Base-by-base conservation (phyloP, 106 monocot species). In the Amphibolis antarctica region DNA sequence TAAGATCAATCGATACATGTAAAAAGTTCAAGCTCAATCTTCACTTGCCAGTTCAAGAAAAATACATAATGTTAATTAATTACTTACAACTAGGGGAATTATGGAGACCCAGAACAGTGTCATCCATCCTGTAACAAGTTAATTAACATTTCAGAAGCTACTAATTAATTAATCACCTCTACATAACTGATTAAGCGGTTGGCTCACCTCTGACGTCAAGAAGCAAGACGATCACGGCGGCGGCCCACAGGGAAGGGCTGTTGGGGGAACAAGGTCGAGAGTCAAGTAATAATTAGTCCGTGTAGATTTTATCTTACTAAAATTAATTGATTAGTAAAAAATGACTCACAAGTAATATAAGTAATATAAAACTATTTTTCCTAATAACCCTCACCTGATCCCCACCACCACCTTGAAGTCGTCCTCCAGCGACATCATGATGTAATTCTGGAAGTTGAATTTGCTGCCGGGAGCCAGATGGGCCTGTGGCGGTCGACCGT, bases 71-170 rank as follows among this genome's bases (percentile, higher is more conserved):
- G 17, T 3, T 21, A 4, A 59, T 5, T 42, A 51, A 44, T 30
- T 29, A 28, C 84, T 73, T 82, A 94, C 88, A 58, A 94, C 45
- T 65, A 77, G 65, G 4, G 93, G 93, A 44, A 86, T 44, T 12
- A 94, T 25, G 14, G 88, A 80, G 5, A 88, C 67, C 89, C 83
- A 89, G 60, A 89, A 79, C 69, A 89, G 3, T 25, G 72, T 68
- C 31, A 80, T 71, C 87, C 76, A 84, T 53, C 84, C 86, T 92
- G 74, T 13, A 75, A 55, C 1, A 58, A 42, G 9, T 10, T 66
- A n/a, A n/a, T n/a, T n/a, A n/a, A n/a, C n/a, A n/a, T n/a, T n/a
- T n/a, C n/a, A n/a, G n/a, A n/a, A n/a, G n/a, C n/a, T n/a, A n/a
- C n/a, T n/a, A n/a, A n/a, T n/a, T n/a, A n/a, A n/a, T n/a, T n/a